phyloP scores from a whole-genome alignment of 2,329 filamentous ascomycete genomes.

The Penicillium sp. region DNA sequence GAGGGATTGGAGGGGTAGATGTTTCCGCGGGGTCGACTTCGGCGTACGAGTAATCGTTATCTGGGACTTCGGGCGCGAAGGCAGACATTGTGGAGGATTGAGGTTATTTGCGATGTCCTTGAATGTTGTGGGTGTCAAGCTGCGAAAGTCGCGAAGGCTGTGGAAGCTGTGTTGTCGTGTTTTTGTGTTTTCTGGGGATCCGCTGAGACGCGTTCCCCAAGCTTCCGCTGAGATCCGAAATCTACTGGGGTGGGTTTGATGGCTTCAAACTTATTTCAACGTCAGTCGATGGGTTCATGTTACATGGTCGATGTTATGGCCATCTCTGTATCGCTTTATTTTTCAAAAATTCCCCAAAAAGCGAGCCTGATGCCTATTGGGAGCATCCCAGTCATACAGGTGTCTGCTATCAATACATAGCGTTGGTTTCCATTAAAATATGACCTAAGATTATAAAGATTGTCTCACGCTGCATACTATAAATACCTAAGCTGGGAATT shows the following conservation, averaged over 20 bases:
- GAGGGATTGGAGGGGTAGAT: constrained; percentile 15
- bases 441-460: no score
- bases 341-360: background rate
- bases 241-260: background rate
- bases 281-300: background rate
- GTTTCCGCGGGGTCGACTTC: constrained; percentile 16
- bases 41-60: constrained; percentile 18
- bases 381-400: background rate
- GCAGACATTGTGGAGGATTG: constrained; percentile 16
- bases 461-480: background rate
- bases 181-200: constrained; percentile 2
- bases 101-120: background rate
- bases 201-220: constrained; percentile 3
- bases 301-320: background rate
- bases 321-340: background rate
- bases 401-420: background rate
- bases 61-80: constrained; percentile 19
- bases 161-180: background rate
- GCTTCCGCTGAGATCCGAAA: background rate
- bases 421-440: background rate
- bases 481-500: background rate
- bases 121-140: background rate
- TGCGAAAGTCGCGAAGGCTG: background rate
- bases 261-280: background rate
- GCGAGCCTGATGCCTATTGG: background rate